Evolutionary conservation across 306 rosid species (phyloP).

Genomic region (Ceratonia siliqua): DNA sequence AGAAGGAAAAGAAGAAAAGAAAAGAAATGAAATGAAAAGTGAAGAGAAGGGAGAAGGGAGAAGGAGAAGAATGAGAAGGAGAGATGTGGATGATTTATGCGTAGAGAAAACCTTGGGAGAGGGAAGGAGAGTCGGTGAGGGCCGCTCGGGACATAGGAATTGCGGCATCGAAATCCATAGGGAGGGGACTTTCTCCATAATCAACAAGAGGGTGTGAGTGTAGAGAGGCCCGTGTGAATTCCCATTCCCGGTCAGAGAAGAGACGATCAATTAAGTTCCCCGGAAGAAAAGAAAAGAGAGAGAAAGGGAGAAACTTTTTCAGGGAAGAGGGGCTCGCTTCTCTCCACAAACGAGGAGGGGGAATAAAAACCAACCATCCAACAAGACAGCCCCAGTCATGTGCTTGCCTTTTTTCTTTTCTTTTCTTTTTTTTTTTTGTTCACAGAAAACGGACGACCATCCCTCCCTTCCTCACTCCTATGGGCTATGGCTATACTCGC

Average conservation of each 20-base stretch:
- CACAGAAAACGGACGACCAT: not conserved
- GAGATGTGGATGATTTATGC: too few species aligned
- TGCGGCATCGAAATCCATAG: constrained; percentile 84
- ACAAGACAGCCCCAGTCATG: constrained; percentile 17
- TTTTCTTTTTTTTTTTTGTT: not conserved
- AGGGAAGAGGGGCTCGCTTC: constrained; percentile 42
- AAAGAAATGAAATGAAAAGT: not conserved
- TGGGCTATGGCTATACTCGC: too few species aligned
- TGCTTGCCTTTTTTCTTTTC: constrained; percentile 18
- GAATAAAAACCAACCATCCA: constrained; percentile 87
- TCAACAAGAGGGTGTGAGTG: constrained; percentile 36
- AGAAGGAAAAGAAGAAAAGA: not conserved
- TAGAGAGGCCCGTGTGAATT: constrained; percentile 37
- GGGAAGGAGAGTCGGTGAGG: constrained; percentile 54
- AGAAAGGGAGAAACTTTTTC: not conserved
- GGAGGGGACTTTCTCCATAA: constrained; percentile 35
- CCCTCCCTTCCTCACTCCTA: not conserved
- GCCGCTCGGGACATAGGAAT: constrained; percentile 63
- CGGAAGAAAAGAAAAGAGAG: not conserved
- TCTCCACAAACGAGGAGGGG: constrained; percentile 85
- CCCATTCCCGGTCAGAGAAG: constrained; percentile 41
- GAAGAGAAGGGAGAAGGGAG: constrained; percentile 10
- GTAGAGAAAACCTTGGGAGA: constrained; percentile 49
- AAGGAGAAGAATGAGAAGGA: not conserved
- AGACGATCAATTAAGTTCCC: constrained; percentile 18